These are phyloP conservation scores for Lolium multiflorum DNA, from an alignment of 176 grass and related monocot genomes.

Conservation along the genomic window DNA sequence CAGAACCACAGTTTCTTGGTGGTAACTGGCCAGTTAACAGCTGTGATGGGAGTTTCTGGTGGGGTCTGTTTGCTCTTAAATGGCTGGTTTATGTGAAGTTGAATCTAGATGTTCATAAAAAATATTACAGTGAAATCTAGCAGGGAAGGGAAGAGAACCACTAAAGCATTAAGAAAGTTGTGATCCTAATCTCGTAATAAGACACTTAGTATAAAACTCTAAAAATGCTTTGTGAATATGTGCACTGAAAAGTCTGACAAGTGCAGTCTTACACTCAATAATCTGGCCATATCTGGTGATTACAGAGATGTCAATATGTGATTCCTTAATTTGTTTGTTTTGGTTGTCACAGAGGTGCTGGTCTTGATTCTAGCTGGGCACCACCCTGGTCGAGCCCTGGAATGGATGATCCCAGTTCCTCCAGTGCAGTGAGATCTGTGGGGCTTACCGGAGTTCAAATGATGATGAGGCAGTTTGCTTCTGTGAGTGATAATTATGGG, in stretches of 20 bases:
- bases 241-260: conserved; percentile 7
- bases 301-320: conserved; percentile 26
- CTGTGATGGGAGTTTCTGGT: background rate
- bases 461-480: conserved; percentile 98
- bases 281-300: conserved; percentile 6
- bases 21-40: background rate
- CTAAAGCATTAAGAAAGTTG: background rate
- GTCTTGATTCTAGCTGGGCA: conserved; percentile 79
- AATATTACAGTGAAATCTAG: background rate
- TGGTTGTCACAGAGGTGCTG: conserved; percentile 63
- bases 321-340: conserved; percentile 30
- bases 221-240: conserved; percentile 11
- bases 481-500: conserved; percentile 74
- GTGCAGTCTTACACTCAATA: conserved; percentile 5
- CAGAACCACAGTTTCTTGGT: conserved; percentile 3
- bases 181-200: background rate
- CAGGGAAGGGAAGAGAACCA: background rate
- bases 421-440: conserved; percentile 66
- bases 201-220: conserved; percentile 4
- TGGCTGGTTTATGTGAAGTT: background rate
- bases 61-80: background rate
- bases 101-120: conserved; percentile 8
- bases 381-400: conserved; percentile 72
- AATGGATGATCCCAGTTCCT: conserved; percentile 77
- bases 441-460: conserved; percentile 95